These are phyloP conservation scores for Moniliophthora roreri DNA, from an alignment of 1,284 basidiomycete species.

Conservation along the genomic window DNA sequence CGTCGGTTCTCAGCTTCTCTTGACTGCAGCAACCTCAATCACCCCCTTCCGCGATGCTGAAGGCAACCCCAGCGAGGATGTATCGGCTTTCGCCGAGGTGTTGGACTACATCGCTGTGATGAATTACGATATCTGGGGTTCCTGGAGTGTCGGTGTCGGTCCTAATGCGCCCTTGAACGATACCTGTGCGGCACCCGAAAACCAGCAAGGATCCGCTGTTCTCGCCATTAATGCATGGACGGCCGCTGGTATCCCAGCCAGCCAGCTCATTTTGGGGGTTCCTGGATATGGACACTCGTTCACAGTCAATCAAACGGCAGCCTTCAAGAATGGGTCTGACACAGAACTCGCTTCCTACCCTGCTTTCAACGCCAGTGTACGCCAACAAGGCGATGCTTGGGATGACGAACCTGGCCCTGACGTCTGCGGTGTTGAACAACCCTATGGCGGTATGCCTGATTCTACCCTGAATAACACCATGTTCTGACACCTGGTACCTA, in stretches of 20 bases:
- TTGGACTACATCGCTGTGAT: constrained; percentile 83
- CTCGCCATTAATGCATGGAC: constrained; percentile 77
- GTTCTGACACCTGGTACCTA: constrained; percentile 41
- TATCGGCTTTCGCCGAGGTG: constrained; percentile 66
- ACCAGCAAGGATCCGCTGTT: constrained; percentile 74
- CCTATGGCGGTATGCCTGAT: constrained; percentile 13
- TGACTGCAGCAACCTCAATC: constrained; percentile 75
- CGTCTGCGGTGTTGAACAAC: constrained; percentile 38
- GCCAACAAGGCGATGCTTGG: constrained; percentile 57
- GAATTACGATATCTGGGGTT: constrained; percentile 87
- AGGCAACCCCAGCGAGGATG: constrained; percentile 63
- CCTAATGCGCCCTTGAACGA: constrained; percentile 78
- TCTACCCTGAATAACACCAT: constrained; percentile 20
- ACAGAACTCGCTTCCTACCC: constrained; percentile 46
- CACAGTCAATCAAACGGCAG: constrained; percentile 36
- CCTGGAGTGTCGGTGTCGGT: constrained; percentile 40
- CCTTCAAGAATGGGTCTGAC: constrained; percentile 29
- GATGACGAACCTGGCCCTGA: constrained; percentile 39
- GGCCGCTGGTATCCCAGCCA: constrained; percentile 73
- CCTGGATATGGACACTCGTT: constrained; percentile 52
- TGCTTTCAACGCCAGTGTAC: constrained; percentile 43
- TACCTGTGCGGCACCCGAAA: constrained; percentile 59
- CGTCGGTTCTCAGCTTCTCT: constrained; percentile 48
- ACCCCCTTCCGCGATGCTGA: constrained; percentile 65
- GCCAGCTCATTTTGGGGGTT: constrained; percentile 35